phyloP scores from a whole-genome alignment of 768 basidiomycete genomes.

The Thelephora ganbajun region DNA sequence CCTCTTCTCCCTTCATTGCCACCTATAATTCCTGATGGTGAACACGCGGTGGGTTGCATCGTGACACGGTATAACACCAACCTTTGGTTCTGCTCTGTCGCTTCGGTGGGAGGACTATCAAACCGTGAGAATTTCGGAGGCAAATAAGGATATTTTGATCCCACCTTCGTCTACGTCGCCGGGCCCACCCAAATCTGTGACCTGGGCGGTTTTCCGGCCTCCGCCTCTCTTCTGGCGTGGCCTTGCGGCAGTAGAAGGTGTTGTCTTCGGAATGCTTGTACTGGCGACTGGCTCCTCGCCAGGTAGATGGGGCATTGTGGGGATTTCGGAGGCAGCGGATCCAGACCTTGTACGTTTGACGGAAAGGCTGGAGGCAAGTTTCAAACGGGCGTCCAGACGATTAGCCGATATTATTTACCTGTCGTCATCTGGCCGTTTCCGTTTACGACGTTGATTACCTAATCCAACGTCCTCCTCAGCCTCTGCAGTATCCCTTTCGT shows the following conservation, averaged over 20 bases:
- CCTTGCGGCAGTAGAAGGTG: conserved; percentile 12
- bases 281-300: conserved; percentile 28
- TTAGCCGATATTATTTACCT: conserved; percentile 28
- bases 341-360: conserved; percentile 70
- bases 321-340: conserved; percentile 53
- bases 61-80: not conserved
- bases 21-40: conserved; percentile 21
- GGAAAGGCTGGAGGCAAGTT: conserved; percentile 22
- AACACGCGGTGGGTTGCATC: not conserved
- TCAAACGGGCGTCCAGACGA: conserved; percentile 6
- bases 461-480: conserved; percentile 29
- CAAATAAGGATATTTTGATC: conserved; percentile 6
- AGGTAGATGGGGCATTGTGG: conserved; percentile 23
- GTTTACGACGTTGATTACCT: conserved; percentile 41
- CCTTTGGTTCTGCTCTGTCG: conserved; percentile 14
- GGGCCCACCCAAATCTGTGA: conserved; percentile 13
- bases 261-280: conserved; percentile 10
- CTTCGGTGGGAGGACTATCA: conserved; percentile 16
- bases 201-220: conserved; percentile 13
- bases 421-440: conserved; percentile 67
- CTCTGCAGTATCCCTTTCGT: conserved; percentile 12
- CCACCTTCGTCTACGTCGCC: conserved; percentile 56
- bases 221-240: conserved; percentile 16
- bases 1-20: conserved; percentile 32
- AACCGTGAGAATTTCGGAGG: conserved; percentile 9